Evolutionary conservation across 2,329 filamentous ascomycete species (phyloP).

Genomic region (Aureobasidium zeae): DNA sequence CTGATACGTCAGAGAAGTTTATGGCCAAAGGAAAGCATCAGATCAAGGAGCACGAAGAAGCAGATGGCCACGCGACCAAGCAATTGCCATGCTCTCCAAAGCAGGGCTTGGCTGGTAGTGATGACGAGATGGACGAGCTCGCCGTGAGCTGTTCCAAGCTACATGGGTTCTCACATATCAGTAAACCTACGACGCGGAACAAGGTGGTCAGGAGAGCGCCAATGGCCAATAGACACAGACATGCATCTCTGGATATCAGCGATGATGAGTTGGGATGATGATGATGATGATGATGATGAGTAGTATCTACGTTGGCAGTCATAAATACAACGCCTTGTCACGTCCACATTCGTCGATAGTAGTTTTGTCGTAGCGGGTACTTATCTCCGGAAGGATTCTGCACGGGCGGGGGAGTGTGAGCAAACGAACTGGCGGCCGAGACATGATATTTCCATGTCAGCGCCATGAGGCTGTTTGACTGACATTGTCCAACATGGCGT

Average conservation of each 20-base stretch:
- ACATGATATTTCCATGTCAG: too few relatives aligned
- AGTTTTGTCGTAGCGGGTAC: not conserved
- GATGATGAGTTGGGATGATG: constrained; percentile 9
- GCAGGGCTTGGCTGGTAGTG: not conserved
- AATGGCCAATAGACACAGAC: too few relatives aligned
- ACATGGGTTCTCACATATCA: too few relatives aligned
- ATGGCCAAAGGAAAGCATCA: too few relatives aligned
- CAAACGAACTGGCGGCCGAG: too few relatives aligned
- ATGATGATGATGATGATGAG: too few relatives aligned
- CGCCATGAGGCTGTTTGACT: constrained; percentile 8
- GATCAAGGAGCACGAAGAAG: not conserved
- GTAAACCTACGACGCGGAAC: too few relatives aligned
- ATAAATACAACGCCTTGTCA: not conserved
- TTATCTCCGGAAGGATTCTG: constrained; percentile 5
- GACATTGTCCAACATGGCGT: constrained; percentile 1
- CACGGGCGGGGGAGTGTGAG: constrained; percentile 4
- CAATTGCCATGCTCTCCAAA: not conserved
- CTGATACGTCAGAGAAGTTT: too few relatives aligned
- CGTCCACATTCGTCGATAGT: not conserved
- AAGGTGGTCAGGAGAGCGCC: too few relatives aligned
- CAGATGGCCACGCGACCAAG: not conserved
- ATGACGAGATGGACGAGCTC: constrained; percentile 11
- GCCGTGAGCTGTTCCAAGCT: constrained; percentile 13
- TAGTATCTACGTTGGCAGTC: too few relatives aligned
- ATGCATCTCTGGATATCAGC: not conserved